Base-by-base conservation (phyloP, 257 asterid genomes). In the Galeopsis tetrahit region DNA sequence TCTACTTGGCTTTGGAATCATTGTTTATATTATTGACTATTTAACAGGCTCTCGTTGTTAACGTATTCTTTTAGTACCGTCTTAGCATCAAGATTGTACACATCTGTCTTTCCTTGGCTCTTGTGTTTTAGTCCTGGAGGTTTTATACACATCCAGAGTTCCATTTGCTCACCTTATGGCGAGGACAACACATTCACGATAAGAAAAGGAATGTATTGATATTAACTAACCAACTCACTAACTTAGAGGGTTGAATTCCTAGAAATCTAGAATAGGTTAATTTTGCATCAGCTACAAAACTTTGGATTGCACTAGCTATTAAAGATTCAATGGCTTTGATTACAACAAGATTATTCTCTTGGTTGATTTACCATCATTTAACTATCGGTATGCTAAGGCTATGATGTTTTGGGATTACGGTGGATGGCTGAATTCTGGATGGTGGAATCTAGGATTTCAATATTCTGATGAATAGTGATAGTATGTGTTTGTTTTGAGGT, bases 211-310 rank as follows among this genome's bases (percentile, higher is more conserved):
- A 67, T 52, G 8, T 38, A 56, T 17, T 36, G 60, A 39, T 56
- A 46, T 35, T 40, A 51, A 15, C 34, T 68, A 17, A 55, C 65
- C 57, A 63, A 6, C 70, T 79, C 15, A 14, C 56, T n/a, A n/a
- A 49, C 8, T 36, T 28, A 51, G 53, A 35, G 63, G 38, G 15
- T 69, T 64, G 56, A 60, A 60, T 62, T 61, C 52, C 71, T 69
- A n/a, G 21, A 49, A 49, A 49, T 14, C 56, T 49, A 49, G 8
- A 36, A 5, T 71, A 15, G 40, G 64, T 69, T 73, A 21, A 17
- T 70, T 74, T 74, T 73, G 52, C 56, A 15, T 69, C 58, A 69
- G 51, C 79, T 69, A 52, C 44, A 28, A 15, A 21, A 72, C 56
- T 33, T 63, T 63, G 9, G 80, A 32, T 11, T 28, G 62, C 52